phyloP scores from a whole-genome alignment of 1,139 yeast genomes.

The Zygoascus sp. region DNA sequence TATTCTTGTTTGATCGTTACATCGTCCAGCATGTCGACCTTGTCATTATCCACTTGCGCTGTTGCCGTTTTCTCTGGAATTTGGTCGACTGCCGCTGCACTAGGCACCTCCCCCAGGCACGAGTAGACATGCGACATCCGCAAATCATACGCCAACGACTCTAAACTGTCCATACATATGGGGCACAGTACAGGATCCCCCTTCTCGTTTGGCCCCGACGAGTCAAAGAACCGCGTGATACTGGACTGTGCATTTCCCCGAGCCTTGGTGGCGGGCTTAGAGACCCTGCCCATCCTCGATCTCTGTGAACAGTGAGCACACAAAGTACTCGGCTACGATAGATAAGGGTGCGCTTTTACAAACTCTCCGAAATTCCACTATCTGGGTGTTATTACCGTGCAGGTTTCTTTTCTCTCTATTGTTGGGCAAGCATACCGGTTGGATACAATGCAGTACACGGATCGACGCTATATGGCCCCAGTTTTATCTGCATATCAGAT shows the following conservation, averaged over 20 bases:
- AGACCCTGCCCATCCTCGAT: background rate
- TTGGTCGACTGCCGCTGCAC: background rate
- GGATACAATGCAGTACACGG: too few relatives aligned
- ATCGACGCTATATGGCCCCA: too few relatives aligned
- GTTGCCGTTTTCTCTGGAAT: background rate
- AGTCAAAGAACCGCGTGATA: background rate
- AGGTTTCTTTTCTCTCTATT: too few relatives aligned
- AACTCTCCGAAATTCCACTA: background rate
- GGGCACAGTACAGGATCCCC: conserved; percentile 18
- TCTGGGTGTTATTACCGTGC: too few relatives aligned
- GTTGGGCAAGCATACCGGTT: too few relatives aligned
- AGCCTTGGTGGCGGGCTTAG: background rate
- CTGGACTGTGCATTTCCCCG: background rate
- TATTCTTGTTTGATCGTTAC: too few relatives aligned
- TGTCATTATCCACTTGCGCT: too few relatives aligned
- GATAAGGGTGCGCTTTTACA: background rate
- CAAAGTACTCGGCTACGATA: too few relatives aligned
- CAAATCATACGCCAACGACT: conserved; percentile 10
- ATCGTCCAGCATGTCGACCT: too few relatives aligned
- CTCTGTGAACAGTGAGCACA: too few relatives aligned
- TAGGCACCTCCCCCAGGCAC: conserved; percentile 13
- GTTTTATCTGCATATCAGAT: too few relatives aligned
- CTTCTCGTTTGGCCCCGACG: background rate
- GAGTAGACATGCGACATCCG: conserved; percentile 19
- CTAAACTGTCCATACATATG: conserved; percentile 18